phyloP scores from a whole-genome alignment of 2,329 filamentous ascomycete genomes.

The Sordariomycetes sp. region DNA sequence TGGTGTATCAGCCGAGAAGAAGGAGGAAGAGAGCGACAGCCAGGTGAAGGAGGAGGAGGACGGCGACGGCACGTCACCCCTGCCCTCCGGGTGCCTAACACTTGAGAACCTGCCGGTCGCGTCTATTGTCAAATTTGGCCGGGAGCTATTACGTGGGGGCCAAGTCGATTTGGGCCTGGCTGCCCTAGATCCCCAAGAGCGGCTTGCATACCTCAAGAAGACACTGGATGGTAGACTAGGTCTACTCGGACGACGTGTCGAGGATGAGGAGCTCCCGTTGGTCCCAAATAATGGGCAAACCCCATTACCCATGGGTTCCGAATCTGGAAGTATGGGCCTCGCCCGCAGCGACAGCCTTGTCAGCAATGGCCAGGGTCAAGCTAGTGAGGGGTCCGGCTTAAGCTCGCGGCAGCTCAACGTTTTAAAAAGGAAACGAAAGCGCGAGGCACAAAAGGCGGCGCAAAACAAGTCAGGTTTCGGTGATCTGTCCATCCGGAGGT shows the following conservation, averaged over 20 bases:
- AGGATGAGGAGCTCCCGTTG: constrained; percentile 65
- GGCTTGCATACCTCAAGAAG: constrained; percentile 81
- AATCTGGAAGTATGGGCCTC: constrained; percentile 31
- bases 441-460: constrained; percentile 72
- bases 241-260: constrained; percentile 68
- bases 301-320: not conserved
- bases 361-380: constrained; percentile 20
- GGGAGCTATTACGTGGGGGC: constrained; percentile 71
- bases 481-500: constrained; percentile 61
- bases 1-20: constrained; percentile 7
- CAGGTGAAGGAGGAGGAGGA: constrained; percentile 52
- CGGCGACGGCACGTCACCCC: constrained; percentile 32
- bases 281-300: not conserved
- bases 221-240: constrained; percentile 72
- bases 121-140: constrained; percentile 70
- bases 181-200: constrained; percentile 65
- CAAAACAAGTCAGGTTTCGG: constrained; percentile 82
- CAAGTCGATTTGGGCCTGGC: constrained; percentile 78
- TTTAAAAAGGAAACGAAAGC: constrained; percentile 85
- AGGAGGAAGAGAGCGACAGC: constrained; percentile 23
- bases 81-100: constrained; percentile 30
- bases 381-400: constrained; percentile 54
- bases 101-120: constrained; percentile 66
- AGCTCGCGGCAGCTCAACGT: constrained; percentile 93
- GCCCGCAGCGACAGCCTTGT: constrained; percentile 19